Conservation (phyloP, 345 rosid species). For the Chamaenerion angustifolium region DNA sequence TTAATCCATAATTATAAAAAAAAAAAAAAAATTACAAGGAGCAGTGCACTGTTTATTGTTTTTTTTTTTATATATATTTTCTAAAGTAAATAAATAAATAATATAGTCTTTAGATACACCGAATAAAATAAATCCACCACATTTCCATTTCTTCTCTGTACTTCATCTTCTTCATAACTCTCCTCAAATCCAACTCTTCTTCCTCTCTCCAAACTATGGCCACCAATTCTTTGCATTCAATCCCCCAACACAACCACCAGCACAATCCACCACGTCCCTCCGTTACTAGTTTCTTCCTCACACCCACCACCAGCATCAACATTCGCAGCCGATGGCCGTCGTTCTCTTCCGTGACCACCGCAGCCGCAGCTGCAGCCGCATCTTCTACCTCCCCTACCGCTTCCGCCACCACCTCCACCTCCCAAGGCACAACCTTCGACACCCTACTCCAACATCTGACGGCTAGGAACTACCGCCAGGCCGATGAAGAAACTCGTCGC, state of each 20-base stretch:
- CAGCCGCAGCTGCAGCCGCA: constrained; percentile 9
- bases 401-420: constrained; percentile 15
- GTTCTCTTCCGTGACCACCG: constrained; percentile 10
- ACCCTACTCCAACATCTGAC: constrained; percentile 50
- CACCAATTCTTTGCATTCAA: constrained; percentile 26
- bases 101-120: no score
- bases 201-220: constrained; percentile 21
- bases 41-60: no score
- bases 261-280: constrained; percentile 13
- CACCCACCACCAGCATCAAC: constrained; percentile 13
- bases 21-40: no score
- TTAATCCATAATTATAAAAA: no score
- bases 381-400: no score
- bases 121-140: not conserved
- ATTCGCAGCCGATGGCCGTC: constrained; percentile 11
- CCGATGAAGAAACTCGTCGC: constrained; percentile 85
- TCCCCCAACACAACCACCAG: constrained; percentile 19
- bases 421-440: constrained; percentile 40
- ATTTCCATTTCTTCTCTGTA: not conserved
- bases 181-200: no score
- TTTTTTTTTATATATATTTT: no score
- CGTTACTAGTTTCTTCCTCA: constrained; percentile 18
- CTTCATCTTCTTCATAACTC: no score
- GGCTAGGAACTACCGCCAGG: constrained; percentile 54
- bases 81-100: no score